Base-by-base conservation (phyloP, 768 basidiomycete genomes). In the Dentipellis sp. region DNA sequence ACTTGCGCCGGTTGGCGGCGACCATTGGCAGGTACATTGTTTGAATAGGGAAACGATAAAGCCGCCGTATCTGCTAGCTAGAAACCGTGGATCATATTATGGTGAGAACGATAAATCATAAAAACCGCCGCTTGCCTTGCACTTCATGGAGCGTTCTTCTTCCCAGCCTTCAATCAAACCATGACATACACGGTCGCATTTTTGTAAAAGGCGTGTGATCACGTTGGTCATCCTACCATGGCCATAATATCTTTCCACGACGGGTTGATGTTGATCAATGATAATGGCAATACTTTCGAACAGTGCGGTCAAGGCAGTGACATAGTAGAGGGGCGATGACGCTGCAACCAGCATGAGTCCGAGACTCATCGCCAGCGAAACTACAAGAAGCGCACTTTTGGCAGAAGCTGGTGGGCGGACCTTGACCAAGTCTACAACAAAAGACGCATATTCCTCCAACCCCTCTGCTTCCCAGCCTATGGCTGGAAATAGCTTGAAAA, bases 161-260 rank as follows among this genome's bases (percentile, higher is more conserved):
- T 89, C 89, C 95, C 97, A 99, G 17, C 85, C 81, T 47, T 83
- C 81, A 4, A 92, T 71, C 1, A 95, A 74, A 22, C 77, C 77
- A 62, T 81, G 79, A 0, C 91, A 84, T 16, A 95, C 88, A 35
- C 84, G 76, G 69, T 97, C 95, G 54, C 89, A 90, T 66, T 98
- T 94, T 56, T 84, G 80, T 50, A 97, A 69, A 8, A 99, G 74
- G 45, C 84, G 78, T 21, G 77, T 72, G 2, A 94, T 80, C 11
- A 95, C 92, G 37, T 71, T 78, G 42, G 76, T 72, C 95, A 98
- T 98, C 68, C 88, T 87, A 0, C 92, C 89, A 9, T 69, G 63
- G 0, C 97, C 97, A 64, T 99, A 99, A 71, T 99, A 98, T 71
- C 97, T 98, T 66, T 97, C 95, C 1, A 99, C 94, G 4, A 99